These are phyloP conservation scores for Gastrodia elata DNA, from an alignment of 106 monocot genomes.

Conservation along the genomic window DNA sequence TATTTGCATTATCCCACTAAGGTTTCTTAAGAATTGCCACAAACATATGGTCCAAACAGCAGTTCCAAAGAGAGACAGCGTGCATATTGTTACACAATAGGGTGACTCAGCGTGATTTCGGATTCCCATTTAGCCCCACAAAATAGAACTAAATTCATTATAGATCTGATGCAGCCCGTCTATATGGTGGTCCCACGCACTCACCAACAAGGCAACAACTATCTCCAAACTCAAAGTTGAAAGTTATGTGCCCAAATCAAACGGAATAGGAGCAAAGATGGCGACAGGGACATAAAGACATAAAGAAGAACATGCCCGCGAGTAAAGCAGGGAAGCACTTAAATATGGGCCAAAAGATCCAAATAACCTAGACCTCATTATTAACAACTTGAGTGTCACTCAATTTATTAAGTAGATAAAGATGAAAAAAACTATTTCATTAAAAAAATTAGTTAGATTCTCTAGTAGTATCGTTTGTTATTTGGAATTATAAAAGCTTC, in stretches of 20 bases:
- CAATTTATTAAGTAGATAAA: too few species aligned
- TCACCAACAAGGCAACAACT: not conserved
- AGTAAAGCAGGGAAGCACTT: not conserved
- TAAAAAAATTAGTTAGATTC: too few species aligned
- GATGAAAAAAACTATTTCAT: too few species aligned
- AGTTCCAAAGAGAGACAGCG: not conserved
- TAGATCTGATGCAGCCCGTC: constrained; percentile 9
- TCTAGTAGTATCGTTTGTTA: too few species aligned
- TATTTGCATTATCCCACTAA: constrained; percentile 1
- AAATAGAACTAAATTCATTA: constrained; percentile 5
- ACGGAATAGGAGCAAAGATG: not conserved
- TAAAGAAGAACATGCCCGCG: not conserved
- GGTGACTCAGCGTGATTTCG: not conserved
- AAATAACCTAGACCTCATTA: not conserved
- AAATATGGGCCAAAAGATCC: not conserved
- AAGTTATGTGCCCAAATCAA: constrained; percentile 3
- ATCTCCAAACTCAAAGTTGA: constrained; percentile 3
- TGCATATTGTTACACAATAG: not conserved
- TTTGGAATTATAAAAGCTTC: too few species aligned
- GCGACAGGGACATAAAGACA: constrained; percentile 8
- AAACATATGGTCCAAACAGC: not conserved
- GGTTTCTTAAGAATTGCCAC: not conserved
- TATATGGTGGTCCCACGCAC: constrained; percentile 15
- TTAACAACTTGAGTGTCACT: too few species aligned
- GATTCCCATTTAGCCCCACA: constrained; percentile 21